Evolutionary conservation across 2,329 filamentous ascomycete genomes (phyloP).

Genomic region (Salinomyces thailandicus): DNA sequence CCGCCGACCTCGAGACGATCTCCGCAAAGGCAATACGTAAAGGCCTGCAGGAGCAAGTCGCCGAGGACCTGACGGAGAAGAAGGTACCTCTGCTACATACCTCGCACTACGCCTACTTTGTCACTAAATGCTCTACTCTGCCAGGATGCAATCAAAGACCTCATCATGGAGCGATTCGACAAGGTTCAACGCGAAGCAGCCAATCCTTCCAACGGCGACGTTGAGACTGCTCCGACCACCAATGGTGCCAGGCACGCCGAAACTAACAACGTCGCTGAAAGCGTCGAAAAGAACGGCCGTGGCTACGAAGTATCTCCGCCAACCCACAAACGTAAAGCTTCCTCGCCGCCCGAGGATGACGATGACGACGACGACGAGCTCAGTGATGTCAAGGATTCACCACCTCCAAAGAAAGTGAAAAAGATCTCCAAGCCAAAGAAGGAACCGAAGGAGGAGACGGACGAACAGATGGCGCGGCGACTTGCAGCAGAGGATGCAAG

Average conservation of each 20-base stretch:
- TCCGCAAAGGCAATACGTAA: slow-evolving; percentile 57
- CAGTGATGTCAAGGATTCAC: slow-evolving; percentile 32
- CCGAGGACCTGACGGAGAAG: slow-evolving; percentile 50
- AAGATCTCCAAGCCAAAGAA: slow-evolving; percentile 49
- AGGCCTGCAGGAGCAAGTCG: slow-evolving; percentile 49
- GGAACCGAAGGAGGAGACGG: slow-evolving; percentile 70
- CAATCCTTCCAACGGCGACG: slow-evolving; percentile 15
- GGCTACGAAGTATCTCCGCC: slow-evolving; percentile 8
- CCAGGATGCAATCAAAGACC: slow-evolving; percentile 34
- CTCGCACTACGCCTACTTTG: neutral
- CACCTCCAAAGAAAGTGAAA: slow-evolving; percentile 26
- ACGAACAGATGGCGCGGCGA: slow-evolving; percentile 76
- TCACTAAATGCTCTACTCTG: slow-evolving; percentile 5
- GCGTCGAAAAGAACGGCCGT: slow-evolving; percentile 16
- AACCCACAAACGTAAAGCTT: slow-evolving; percentile 33
- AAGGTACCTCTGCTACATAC: slow-evolving; percentile 38
- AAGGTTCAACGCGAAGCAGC: slow-evolving; percentile 29
- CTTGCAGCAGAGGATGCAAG: slow-evolving; percentile 89
- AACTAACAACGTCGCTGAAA: slow-evolving; percentile 6
- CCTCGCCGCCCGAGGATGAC: slow-evolving; percentile 4
- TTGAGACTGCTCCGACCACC: slow-evolving; percentile 31
- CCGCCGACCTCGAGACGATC: slow-evolving; percentile 52
- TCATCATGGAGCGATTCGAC: slow-evolving; percentile 43
- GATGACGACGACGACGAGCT: slow-evolving; percentile 26
- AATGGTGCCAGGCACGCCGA: slow-evolving; percentile 20